Evolutionary conservation across 768 basidiomycete genomes (phyloP).

Genomic region (Kwoniella sp.): DNA sequence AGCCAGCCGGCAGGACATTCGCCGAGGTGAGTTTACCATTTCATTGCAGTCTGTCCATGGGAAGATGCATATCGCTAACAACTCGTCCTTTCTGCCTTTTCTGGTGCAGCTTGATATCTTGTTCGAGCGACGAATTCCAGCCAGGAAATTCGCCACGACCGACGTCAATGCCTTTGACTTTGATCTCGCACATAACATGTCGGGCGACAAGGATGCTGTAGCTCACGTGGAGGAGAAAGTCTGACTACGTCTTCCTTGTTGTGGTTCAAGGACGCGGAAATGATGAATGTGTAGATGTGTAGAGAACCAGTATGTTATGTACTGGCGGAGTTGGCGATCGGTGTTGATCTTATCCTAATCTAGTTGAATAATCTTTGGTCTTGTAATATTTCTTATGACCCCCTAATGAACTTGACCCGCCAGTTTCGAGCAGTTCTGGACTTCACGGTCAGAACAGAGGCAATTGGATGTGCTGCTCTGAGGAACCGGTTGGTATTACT

Average conservation of each 20-base stretch:
- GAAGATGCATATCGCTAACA: not conserved
- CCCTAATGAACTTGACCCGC: too few species aligned
- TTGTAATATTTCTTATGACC: too few species aligned
- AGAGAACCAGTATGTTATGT: too few species aligned
- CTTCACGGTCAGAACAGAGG: too few species aligned
- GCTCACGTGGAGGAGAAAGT: conserved; percentile 23
- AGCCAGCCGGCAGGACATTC: conserved; percentile 44
- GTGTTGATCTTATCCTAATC: too few species aligned
- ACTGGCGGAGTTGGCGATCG: too few species aligned
- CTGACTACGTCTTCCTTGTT: conserved; percentile 9
- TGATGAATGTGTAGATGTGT: too few species aligned
- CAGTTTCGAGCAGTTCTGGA: too few species aligned
- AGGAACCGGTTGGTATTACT: too few species aligned
- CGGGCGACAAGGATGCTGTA: conserved; percentile 14
- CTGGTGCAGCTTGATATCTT: conserved; percentile 52
- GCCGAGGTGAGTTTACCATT: conserved; percentile 43
- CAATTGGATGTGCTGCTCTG: too few species aligned
- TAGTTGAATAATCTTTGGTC: too few species aligned
- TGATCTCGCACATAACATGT: conserved; percentile 13
- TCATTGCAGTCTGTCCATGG: too few species aligned
- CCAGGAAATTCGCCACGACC: conserved; percentile 52
- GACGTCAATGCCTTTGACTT: conserved; percentile 42
- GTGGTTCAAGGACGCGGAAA: not conserved
- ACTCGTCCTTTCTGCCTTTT: not conserved
- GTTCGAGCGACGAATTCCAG: conserved; percentile 55